Conservation (phyloP, 1,284 basidiomycete genomes). For the Flammula alnicola region DNA sequence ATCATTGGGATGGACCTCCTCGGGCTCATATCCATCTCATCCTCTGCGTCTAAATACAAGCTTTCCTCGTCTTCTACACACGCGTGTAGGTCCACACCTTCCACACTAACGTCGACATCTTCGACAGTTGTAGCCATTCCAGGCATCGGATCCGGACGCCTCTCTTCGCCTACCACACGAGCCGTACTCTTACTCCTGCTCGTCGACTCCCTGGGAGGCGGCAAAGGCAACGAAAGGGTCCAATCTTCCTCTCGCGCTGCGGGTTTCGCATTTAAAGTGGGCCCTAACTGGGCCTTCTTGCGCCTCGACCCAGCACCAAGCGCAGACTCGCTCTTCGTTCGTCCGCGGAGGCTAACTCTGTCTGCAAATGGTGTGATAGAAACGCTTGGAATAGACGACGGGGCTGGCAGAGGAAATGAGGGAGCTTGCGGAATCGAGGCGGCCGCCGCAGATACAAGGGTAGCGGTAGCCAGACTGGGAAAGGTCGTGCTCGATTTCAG, state of each 20-base stretch:
- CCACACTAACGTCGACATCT: neutral
- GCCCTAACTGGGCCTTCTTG: neutral
- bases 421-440: no score
- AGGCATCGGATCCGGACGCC: no score
- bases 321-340: conserved; percentile 23
- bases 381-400: neutral
- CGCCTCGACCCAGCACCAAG: conserved; percentile 1
- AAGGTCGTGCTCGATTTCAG: neutral
- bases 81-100: neutral
- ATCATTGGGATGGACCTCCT: neutral
- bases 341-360: conserved; percentile 3
- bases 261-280: no score
- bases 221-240: conserved; percentile 27
- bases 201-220: conserved; percentile 1
- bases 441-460: no score
- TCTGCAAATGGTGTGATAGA: neutral
- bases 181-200: neutral
- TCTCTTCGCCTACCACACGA: neutral
- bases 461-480: no score
- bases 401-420: neutral
- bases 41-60: neutral
- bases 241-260: conserved; percentile 15
- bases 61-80: neutral
- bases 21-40: neutral
- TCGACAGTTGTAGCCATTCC: no score